Percentiles rank a stretch among this genome's conserved stretches.
Conservation (phyloP, 352 stramenopile species). For the Aphanomyces stellatus region DNA sequence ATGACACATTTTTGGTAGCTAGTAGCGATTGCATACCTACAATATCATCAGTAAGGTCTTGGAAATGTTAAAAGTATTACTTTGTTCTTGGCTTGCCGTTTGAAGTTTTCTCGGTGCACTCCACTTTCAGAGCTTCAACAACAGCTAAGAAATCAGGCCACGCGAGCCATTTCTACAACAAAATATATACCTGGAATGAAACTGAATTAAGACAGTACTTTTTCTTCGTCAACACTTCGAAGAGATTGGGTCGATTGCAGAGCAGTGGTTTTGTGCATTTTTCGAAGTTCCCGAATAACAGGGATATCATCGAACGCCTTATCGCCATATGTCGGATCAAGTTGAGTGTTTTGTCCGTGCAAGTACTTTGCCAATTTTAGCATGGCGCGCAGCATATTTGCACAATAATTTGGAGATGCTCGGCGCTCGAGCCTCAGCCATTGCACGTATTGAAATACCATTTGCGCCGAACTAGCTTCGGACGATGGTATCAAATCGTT, state of each 20-base stretch:
- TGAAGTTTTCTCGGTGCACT: constrained; percentile 23
- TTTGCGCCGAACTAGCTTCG: constrained; percentile 35
- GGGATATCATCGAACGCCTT: constrained; percentile 43
- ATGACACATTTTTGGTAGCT: constrained; percentile 54
- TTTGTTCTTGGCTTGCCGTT: constrained; percentile 15
- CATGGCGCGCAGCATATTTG: constrained; percentile 54
- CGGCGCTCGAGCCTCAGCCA: constrained; percentile 33
- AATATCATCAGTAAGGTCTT: too few species aligned
- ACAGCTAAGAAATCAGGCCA: constrained; percentile 52
- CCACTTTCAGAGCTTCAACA: constrained; percentile 32
- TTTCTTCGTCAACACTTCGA: constrained; percentile 42
- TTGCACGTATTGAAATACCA: constrained; percentile 47
- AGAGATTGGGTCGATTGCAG: constrained; percentile 33
- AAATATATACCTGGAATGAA: background rate
- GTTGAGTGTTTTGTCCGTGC: constrained; percentile 29
- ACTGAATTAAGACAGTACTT: too few species aligned
- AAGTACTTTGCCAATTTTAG: constrained; percentile 59
- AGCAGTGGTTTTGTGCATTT: constrained; percentile 46
- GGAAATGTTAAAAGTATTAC: too few species aligned
- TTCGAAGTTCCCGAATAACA: constrained; percentile 43
- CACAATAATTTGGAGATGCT: constrained; percentile 54
- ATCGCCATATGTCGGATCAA: constrained; percentile 24
- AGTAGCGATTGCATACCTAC: constrained; percentile 32
- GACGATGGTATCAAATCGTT: constrained; percentile 30
- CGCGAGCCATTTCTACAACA: constrained; percentile 39